These are phyloP conservation scores for Oxyria digyna DNA, from an alignment of 148 eudicot genomes.

Conservation along the genomic window DNA sequence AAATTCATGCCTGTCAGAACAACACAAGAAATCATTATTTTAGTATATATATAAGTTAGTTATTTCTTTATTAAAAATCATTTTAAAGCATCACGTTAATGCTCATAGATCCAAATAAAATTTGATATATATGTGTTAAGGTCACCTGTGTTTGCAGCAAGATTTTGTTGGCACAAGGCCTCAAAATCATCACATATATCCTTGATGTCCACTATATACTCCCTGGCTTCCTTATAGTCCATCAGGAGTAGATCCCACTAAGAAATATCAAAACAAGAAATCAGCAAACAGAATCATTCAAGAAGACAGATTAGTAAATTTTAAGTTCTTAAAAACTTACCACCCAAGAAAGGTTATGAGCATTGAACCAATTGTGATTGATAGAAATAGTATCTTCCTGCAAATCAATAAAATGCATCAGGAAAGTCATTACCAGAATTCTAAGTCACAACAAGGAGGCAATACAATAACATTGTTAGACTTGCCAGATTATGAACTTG, in stretches of 20 bases:
- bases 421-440: neutral
- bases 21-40: neutral
- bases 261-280: neutral
- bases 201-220: slow-evolving; percentile 72
- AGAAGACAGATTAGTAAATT: neutral
- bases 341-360: slow-evolving; percentile 82
- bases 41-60: neutral
- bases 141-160: slow-evolving; percentile 93
- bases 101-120: neutral
- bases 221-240: slow-evolving; percentile 82
- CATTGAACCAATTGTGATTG: slow-evolving; percentile 99
- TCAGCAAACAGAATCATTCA: neutral
- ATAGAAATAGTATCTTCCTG: slow-evolving; percentile 97
- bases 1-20: slow-evolving; percentile 71
- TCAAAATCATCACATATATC: slow-evolving; percentile 93
- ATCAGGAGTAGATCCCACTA: slow-evolving; percentile 88
- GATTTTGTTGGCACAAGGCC: slow-evolving; percentile 92
- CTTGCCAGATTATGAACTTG: slow-evolving; percentile 96
- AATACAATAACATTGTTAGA: neutral
- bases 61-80: neutral
- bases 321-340: slow-evolving; percentile 39
- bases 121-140: neutral
- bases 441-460: too few species aligned
- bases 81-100: neutral
- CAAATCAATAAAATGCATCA: neutral